phyloP scores from a whole-genome alignment of 2,329 filamentous ascomycete species.

The Pseudocercospora ulei region DNA sequence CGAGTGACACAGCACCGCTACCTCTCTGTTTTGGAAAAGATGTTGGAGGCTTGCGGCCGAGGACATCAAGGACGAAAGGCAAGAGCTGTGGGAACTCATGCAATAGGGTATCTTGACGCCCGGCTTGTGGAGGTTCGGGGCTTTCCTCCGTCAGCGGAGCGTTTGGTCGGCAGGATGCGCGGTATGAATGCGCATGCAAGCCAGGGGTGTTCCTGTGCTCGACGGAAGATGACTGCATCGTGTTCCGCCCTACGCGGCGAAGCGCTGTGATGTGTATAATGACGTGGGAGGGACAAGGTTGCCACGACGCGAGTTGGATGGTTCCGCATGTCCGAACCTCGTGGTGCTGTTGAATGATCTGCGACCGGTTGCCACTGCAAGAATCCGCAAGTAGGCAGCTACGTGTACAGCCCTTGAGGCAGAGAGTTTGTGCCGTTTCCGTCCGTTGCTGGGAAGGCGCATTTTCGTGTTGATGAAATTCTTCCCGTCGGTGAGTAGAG shows the following conservation, averaged over 20 bases:
- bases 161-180: conserved; percentile 1
- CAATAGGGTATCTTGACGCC: too few species aligned
- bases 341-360: not conserved
- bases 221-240: not conserved
- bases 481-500: not conserved
- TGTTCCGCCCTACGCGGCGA: not conserved
- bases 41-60: too few species aligned
- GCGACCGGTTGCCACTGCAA: not conserved
- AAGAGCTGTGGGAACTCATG: too few species aligned
- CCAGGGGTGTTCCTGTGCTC: not conserved
- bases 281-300: not conserved
- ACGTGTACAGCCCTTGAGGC: not conserved
- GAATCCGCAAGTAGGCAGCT: not conserved
- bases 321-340: not conserved
- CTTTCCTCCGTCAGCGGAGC: too few species aligned
- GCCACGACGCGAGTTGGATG: not conserved
- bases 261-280: conserved; percentile 4
- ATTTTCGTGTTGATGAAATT: not conserved
- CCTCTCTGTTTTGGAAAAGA: too few species aligned
- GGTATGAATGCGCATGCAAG: not conserved
- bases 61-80: too few species aligned
- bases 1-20: conserved; percentile 27
- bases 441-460: not conserved
- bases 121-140: too few species aligned
- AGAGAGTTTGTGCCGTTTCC: not conserved